These are phyloP conservation scores for Claviceps paspali DNA, from an alignment of 2,329 filamentous ascomycete genomes.

Conservation along the genomic window DNA sequence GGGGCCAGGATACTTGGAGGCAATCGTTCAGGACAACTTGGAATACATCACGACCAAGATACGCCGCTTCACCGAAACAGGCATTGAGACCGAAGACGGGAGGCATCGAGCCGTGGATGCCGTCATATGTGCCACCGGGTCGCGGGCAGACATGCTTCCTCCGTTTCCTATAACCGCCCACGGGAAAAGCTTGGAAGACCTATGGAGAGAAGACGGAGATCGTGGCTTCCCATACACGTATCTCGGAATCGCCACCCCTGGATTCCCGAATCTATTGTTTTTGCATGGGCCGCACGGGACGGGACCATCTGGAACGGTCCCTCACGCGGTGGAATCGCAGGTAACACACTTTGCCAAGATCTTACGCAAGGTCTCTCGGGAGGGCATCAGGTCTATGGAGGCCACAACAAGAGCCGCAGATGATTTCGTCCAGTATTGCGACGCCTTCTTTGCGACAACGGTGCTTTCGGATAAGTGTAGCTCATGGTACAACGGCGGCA, in stretches of 20 bases:
- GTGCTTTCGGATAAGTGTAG: conserved; percentile 48
- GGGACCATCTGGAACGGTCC: conserved; percentile 49
- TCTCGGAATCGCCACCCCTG: conserved; percentile 45
- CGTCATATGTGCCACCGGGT: conserved; percentile 54
- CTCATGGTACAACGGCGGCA: conserved; percentile 57
- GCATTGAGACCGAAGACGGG: conserved; percentile 46
- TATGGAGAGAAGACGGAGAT: conserved; percentile 40
- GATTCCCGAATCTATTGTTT: conserved; percentile 54
- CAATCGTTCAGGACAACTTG: conserved; percentile 46
- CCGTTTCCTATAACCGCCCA: conserved; percentile 44
- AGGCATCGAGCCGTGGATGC: conserved; percentile 42
- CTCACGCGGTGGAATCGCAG: conserved; percentile 51
- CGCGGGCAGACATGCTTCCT: conserved; percentile 42
- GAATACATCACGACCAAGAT: conserved; percentile 43
- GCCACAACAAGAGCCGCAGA: conserved; percentile 45
- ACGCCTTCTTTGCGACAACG: conserved; percentile 38
- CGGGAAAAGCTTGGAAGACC: conserved; percentile 34
- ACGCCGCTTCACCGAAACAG: conserved; percentile 39
- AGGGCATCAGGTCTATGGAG: conserved; percentile 48
- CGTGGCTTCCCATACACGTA: conserved; percentile 54
- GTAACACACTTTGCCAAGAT: conserved; percentile 50
- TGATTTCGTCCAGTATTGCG: conserved; percentile 45
- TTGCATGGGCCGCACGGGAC: conserved; percentile 45
- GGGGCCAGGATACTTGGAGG: conserved; percentile 52
- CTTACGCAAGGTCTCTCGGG: conserved; percentile 48